phyloP scores from a whole-genome alignment of 2,329 filamentous ascomycete species.

The Cryphonectria radicalis region DNA sequence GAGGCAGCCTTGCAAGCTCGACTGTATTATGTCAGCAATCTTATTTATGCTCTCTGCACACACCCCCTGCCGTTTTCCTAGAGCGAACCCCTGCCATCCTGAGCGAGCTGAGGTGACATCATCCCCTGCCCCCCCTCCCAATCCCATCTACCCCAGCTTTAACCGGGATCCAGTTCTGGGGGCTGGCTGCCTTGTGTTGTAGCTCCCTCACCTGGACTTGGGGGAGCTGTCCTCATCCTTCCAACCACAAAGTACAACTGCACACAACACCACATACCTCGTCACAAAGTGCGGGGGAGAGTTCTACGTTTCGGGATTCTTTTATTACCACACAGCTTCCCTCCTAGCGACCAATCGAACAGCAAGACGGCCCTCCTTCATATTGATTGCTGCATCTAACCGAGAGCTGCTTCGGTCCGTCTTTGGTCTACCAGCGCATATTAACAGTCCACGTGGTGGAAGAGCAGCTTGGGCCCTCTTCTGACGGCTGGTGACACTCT shows the following conservation, averaged over 20 bases:
- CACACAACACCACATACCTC: neutral
- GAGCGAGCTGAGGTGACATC: constrained; percentile 20
- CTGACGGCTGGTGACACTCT: constrained; percentile 23
- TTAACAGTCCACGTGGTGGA: constrained; percentile 1
- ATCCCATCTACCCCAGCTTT: constrained; percentile 27
- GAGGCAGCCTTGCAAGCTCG: constrained; percentile 22
- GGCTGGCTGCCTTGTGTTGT: constrained; percentile 2
- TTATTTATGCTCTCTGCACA: neutral
- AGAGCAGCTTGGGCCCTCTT: neutral
- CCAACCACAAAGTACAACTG: constrained; percentile 1
- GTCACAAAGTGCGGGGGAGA: constrained; percentile 27
- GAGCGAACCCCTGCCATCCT: neutral
- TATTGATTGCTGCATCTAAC: neutral
- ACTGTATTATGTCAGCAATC: constrained; percentile 26
- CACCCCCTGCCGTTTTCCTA: neutral
- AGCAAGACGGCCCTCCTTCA: constrained; percentile 17
- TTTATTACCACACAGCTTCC: constrained; percentile 1
- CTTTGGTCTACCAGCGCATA: neutral
- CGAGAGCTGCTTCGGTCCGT: neutral
- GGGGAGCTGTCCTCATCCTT: constrained; percentile 5
- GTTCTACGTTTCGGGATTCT: constrained; percentile 11
- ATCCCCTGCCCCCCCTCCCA: constrained; percentile 2
- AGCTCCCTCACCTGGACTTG: neutral
- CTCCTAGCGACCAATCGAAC: constrained; percentile 14
- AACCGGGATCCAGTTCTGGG: constrained; percentile 7